Base-by-base conservation (phyloP, 352 stramenopile species). In the Lagenidium sp. region DNA sequence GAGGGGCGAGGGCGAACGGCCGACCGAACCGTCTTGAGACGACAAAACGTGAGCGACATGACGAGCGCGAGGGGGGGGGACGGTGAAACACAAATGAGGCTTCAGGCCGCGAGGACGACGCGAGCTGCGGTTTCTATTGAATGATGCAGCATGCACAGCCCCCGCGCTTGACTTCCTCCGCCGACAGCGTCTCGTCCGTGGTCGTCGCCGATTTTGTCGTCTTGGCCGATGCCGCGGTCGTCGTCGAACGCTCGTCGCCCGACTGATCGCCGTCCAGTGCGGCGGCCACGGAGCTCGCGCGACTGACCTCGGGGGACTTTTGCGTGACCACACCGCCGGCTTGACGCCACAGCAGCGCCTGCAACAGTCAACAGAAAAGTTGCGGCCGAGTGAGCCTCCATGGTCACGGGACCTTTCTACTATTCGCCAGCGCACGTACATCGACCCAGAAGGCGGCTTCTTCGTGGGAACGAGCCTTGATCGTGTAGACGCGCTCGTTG, bases 401-500 rank as follows among this genome's bases (percentile, higher is more conserved):
- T n/a, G n/a, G n/a, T n/a, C n/a, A n/a, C n/a, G n/a, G n/a, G n/a
- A n/a, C n/a, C n/a, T n/a, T n/a, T n/a, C n/a, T n/a, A n/a, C n/a
- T n/a, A n/a, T n/a, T n/a, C n/a, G n/a, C n/a, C 11, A 21, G 22
- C 23, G 28, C 6, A 53, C 61, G 47, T 62, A 83, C 70, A 41
- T 93, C 81, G 44, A 95, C 82, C 82, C 82, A 95, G 45, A 88
- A 91, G 15, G 71, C 62, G 0, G 82, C 82, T 52, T 95, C 82
- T 30, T 92, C 80, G 46, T 91, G 76, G 16, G 74, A 89, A 6
- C 80, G 58, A 13, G 82, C 81, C 61, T 95, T 95, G 66, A 95
- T 91, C 4, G 81, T 95, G 62, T 95, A 95, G 59, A 92, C 77
- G 42, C 82, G 77, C 60, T 95, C 81, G 42, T 95, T 93, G 22